phyloP scores from a whole-genome alignment of 208 protist genomes.

The Wallacemonas sp. region DNA sequence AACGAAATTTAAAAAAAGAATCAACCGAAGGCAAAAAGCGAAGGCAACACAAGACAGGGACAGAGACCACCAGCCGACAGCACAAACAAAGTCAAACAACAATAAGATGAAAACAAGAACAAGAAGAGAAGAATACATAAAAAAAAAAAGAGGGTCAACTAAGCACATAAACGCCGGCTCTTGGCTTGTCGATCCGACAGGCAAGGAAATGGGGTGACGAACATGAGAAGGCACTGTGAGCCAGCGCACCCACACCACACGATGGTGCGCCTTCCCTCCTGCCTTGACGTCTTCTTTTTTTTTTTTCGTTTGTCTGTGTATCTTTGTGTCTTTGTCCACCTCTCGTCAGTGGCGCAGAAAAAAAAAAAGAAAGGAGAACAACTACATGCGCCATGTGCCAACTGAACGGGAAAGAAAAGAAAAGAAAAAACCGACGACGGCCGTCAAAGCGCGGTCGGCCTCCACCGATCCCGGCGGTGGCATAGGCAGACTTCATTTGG shows the following conservation, averaged over 20 bases:
- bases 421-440: background rate
- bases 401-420: background rate
- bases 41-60: conserved; percentile 4
- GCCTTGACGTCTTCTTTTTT: too few species aligned
- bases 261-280: too few species aligned
- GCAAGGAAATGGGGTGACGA: conserved; percentile 8
- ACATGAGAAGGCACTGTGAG: conserved; percentile 5
- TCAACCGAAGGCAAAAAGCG: too few species aligned
- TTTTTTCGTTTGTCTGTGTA: background rate
- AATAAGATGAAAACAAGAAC: conserved; percentile 14
- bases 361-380: background rate
- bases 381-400: background rate
- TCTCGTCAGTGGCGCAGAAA: background rate
- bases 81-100: background rate
- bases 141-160: conserved; percentile 10
- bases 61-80: background rate
- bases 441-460: too few species aligned
- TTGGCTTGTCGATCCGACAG: too few species aligned
- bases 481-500: too few species aligned
- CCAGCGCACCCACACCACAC: too few species aligned
- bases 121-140: conserved; percentile 12
- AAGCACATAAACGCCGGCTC: too few species aligned
- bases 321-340: background rate
- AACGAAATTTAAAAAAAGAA: conserved; percentile 8
- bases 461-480: too few species aligned